Percentiles rank a stretch among this genome's conserved stretches.
These are phyloP conservation scores for Edaphochlamys debaryana DNA, from an alignment of 139 green algal genomes.

Conservation along the genomic window DNA sequence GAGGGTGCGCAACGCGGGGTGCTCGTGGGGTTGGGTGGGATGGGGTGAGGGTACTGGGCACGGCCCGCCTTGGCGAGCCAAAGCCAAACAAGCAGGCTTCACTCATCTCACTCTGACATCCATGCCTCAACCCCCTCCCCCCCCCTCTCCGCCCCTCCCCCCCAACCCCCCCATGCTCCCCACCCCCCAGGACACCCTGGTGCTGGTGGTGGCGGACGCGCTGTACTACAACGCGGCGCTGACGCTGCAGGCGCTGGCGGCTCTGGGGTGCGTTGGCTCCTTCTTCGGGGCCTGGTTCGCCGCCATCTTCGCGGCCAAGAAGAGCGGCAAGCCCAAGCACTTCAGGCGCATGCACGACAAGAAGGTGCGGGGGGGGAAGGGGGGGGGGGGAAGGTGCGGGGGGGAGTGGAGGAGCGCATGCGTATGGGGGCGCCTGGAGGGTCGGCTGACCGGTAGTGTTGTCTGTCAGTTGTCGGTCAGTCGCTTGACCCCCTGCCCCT, in stretches of 20 bases:
- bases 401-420: background rate
- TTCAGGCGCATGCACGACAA: constrained; percentile 80
- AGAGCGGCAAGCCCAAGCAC: constrained; percentile 65
- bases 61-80: no score
- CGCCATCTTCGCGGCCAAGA: constrained; percentile 69
- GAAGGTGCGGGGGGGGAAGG: constrained; percentile 63
- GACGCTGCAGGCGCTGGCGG: constrained; percentile 69
- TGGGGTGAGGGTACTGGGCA: no score
- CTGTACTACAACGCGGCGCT: constrained; percentile 93
- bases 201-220: constrained; percentile 83
- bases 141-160: no score
- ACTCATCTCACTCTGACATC: no score
- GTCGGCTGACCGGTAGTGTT: background rate
- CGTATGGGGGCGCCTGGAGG: background rate
- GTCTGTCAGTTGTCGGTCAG: no score
- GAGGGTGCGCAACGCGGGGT: no score
- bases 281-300: constrained; percentile 74
- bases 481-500: no score
- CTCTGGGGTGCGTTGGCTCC: constrained; percentile 29
- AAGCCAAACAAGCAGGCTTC: no score
- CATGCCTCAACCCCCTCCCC: no score
- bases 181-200: constrained; percentile 67
- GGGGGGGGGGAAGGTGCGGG: background rate
- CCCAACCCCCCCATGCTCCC: no score
- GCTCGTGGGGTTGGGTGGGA: no score